These are phyloP conservation scores for Lithospermum erythrorhizon DNA, from an alignment of 257 asterid species.

Conservation along the genomic window DNA sequence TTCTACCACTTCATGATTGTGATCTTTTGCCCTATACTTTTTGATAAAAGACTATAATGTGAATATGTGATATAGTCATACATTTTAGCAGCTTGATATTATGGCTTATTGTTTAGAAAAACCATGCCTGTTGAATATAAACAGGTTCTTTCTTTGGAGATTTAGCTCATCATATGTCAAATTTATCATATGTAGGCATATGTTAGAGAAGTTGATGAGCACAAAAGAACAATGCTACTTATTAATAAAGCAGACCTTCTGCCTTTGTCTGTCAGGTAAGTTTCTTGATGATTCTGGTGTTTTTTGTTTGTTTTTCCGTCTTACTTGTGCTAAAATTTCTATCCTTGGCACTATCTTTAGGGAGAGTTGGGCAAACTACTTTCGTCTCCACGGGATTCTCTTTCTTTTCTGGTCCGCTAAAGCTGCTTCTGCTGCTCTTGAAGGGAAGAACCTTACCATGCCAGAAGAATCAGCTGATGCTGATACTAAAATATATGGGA, in stretches of 20 bases:
- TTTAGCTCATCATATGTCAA: slow-evolving; percentile 1
- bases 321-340: background rate
- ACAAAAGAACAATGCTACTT: slow-evolving; percentile 83
- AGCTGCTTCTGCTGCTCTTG: slow-evolving; percentile 77
- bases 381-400: slow-evolving; percentile 63
- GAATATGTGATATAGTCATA: background rate
- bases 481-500: slow-evolving; percentile 55
- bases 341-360: slow-evolving; percentile 28
- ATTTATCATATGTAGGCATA: slow-evolving; percentile 43
- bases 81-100: background rate
- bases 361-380: slow-evolving; percentile 77
- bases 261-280: slow-evolving; percentile 70
- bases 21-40: background rate
- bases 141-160: background rate
- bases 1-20: background rate
- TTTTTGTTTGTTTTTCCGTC: background rate
- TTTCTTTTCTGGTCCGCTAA: slow-evolving; percentile 97
- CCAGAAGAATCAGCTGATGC: slow-evolving; percentile 33
- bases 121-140: background rate
- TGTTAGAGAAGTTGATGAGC: slow-evolving; percentile 81
- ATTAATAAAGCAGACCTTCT: slow-evolving; percentile 96
- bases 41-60: background rate
- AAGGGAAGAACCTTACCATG: slow-evolving; percentile 35
- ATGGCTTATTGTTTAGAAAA: too few relatives aligned
- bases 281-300: slow-evolving; percentile 5